Conservation (phyloP, 495 filamentous ascomycete genomes). For the Aspergillus bridgeri region DNA sequence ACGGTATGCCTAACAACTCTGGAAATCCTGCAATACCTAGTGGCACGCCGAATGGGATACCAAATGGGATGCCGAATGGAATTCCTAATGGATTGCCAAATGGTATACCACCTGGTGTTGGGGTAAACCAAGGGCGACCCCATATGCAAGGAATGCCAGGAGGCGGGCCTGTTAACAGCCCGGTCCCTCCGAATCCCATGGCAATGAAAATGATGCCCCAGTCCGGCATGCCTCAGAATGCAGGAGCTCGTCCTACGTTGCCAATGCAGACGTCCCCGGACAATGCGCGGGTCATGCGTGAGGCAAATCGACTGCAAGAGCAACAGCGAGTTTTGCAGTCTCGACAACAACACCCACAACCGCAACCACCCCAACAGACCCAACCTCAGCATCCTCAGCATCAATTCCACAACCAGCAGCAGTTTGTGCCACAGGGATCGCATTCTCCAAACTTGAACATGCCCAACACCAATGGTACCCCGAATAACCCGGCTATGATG, state of each 20-base stretch:
- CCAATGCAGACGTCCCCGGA: constrained; percentile 53
- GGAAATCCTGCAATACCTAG: constrained; percentile 29
- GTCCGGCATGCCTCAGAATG: constrained; percentile 62
- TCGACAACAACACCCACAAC: constrained; percentile 53
- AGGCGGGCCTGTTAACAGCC: constrained; percentile 37
- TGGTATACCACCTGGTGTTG: constrained; percentile 35
- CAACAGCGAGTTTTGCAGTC: constrained; percentile 65
- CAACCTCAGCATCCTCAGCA: constrained; percentile 39
- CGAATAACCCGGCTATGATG: constrained; percentile 53
- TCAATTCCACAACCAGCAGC: constrained; percentile 40
- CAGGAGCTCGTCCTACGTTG: constrained; percentile 57
- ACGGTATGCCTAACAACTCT: constrained; percentile 38
- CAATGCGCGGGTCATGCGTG: constrained; percentile 50
- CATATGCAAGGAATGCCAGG: constrained; percentile 41
- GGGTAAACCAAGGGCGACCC: constrained; percentile 36
- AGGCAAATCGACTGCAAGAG: constrained; percentile 63
- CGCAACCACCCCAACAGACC: constrained; percentile 32
- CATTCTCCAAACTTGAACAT: constrained; percentile 42
- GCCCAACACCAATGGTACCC: constrained; percentile 47
- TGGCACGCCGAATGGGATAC: constrained; percentile 33
- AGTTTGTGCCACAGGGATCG: constrained; percentile 42
- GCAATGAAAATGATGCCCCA: constrained; percentile 68
- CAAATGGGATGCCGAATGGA: constrained; percentile 40
- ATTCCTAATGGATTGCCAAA: constrained; percentile 38
- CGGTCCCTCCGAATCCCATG: constrained; percentile 53